These are phyloP conservation scores for Astragalus membranaceus DNA, from an alignment of 306 rosid genomes.

Conservation along the genomic window DNA sequence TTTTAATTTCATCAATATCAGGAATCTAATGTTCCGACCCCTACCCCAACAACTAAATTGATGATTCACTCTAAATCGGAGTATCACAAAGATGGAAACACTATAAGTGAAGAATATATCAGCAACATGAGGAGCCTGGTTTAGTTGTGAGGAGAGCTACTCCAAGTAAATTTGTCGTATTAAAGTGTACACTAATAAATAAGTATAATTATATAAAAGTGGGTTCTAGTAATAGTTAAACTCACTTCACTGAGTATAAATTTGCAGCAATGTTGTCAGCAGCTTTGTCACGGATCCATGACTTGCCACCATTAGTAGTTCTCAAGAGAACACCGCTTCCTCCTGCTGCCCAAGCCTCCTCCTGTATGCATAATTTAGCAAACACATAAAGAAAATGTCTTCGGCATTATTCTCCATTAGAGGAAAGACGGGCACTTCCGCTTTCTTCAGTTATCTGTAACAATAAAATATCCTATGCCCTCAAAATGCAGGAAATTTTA, in stretches of 20 bases:
- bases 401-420: not conserved
- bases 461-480: conserved; percentile 6
- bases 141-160: not conserved
- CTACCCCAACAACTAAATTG: no score
- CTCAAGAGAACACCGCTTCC: conserved; percentile 90
- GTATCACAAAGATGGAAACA: not conserved
- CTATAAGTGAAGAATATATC: not conserved
- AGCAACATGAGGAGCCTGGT: not conserved
- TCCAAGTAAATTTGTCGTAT: conserved; percentile 7
- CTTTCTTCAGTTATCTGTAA: conserved; percentile 83
- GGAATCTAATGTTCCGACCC: no score
- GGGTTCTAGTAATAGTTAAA: conserved; percentile 13
- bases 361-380: conserved; percentile 41
- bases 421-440: conserved; percentile 60
- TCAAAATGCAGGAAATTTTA: conserved; percentile 18
- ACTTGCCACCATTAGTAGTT: conserved; percentile 88
- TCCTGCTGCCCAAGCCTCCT: conserved; percentile 99
- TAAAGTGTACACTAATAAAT: not conserved
- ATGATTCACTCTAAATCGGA: not conserved
- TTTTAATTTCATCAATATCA: no score
- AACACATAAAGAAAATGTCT: not conserved
- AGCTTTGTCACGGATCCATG: conserved; percentile 95
- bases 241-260: conserved; percentile 92
- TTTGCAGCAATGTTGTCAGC: conserved; percentile 97
- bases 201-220: not conserved